Evolutionary conservation across 805 yeast genomes (phyloP).

Genomic region (Lipomyces yamanashiensis): DNA sequence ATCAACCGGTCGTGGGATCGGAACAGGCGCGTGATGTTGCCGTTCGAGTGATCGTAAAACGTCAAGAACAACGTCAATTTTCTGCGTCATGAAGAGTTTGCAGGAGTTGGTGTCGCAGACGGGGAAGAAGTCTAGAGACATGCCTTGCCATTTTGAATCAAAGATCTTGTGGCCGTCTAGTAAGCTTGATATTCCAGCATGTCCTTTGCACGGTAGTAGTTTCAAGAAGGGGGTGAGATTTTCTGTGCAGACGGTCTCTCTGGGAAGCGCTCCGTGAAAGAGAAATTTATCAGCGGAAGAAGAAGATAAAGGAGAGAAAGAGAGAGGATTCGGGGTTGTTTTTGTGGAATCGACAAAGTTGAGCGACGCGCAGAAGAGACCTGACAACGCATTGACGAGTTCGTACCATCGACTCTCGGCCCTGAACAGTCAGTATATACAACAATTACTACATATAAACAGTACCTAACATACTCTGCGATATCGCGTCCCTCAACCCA

Average conservation of each 20-base stretch:
- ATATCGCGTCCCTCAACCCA: slow-evolving; percentile 65
- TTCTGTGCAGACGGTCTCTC: slow-evolving; percentile 96
- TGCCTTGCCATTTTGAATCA: slow-evolving; percentile 91
- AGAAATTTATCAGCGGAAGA: slow-evolving; percentile 16
- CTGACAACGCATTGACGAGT: slow-evolving; percentile 77
- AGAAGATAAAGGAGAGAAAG: slow-evolving; percentile 18
- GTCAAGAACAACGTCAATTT: slow-evolving; percentile 73
- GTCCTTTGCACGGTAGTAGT: slow-evolving; percentile 88
- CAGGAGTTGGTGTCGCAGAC: slow-evolving; percentile 54
- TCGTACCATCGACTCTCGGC: slow-evolving; percentile 61
- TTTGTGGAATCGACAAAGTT: slow-evolving; percentile 81
- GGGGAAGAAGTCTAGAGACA: slow-evolving; percentile 81
- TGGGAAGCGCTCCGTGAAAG: slow-evolving; percentile 84
- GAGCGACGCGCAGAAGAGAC: slow-evolving; percentile 91
- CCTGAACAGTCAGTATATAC: slow-evolving; percentile 34
- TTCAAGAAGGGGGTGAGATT: slow-evolving; percentile 92
- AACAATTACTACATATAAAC: not conserved
- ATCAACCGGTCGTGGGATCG: slow-evolving; percentile 74
- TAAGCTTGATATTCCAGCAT: slow-evolving; percentile 81
- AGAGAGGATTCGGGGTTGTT: slow-evolving; percentile 66
- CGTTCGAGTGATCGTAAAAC: slow-evolving; percentile 70
- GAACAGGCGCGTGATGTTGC: slow-evolving; percentile 60
- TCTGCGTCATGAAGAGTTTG: slow-evolving; percentile 61
- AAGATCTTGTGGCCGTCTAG: slow-evolving; percentile 77
- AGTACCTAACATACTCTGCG: slow-evolving; percentile 45